phyloP scores from a whole-genome alignment of 495 filamentous ascomycete species.

The Neurospora sp. region DNA sequence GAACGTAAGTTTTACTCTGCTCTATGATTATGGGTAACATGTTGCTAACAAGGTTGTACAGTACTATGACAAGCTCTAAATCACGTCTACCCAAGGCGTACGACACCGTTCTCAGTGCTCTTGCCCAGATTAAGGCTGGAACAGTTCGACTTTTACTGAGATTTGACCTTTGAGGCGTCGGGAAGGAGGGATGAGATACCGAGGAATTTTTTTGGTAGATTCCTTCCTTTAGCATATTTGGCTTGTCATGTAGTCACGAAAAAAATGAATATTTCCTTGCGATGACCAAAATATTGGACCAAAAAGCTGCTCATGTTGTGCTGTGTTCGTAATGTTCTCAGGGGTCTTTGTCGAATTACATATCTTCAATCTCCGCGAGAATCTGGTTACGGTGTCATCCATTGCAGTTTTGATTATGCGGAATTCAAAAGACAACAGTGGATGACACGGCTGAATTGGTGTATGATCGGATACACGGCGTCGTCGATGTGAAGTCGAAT shows the following conservation, averaged over 20 bases:
- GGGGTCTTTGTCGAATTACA: neutral
- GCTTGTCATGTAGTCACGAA: neutral
- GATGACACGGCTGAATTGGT: neutral
- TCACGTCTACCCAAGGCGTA: conserved; percentile 24
- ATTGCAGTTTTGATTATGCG: neutral
- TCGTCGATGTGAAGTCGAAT: neutral
- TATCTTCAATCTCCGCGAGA: neutral
- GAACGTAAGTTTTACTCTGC: conserved; percentile 61
- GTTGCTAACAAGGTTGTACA: conserved; percentile 47
- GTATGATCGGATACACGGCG: neutral
- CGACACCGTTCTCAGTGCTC: conserved; percentile 29
- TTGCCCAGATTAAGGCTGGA: conserved; percentile 14
- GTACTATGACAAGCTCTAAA: conserved; percentile 99
- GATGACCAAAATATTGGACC: neutral
- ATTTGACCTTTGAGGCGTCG: conserved; percentile 4
- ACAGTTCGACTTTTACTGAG: conserved; percentile 1
- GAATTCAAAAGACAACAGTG: neutral
- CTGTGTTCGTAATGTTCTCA: neutral
- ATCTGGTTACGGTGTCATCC: neutral
- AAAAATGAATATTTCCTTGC: neutral
- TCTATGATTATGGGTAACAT: neutral
- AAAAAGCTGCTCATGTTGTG: neutral
- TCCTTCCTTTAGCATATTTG: conserved; percentile 1
- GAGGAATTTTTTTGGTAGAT: neutral
- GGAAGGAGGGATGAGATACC: neutral